Conservation (phyloP, 2,329 filamentous ascomycete species). For the Fusarium pseudoanthophilum region DNA sequence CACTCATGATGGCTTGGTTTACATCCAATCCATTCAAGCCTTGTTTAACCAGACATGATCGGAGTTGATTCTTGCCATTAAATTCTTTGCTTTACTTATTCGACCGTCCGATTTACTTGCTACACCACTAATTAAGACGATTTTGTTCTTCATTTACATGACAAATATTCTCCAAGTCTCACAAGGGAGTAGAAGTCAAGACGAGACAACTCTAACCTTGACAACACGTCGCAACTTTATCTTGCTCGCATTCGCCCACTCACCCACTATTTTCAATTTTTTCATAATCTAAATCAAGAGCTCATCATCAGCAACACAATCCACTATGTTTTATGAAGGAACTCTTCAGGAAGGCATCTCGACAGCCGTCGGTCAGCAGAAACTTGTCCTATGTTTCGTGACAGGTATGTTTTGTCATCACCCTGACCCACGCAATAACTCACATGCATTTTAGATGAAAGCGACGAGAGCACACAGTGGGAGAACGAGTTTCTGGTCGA, state of each 20-base stretch:
- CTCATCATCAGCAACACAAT: background rate
- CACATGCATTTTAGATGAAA: conserved; percentile 51
- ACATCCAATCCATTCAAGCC: background rate
- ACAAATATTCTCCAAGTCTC: background rate
- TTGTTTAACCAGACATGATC: background rate
- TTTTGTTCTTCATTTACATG: background rate
- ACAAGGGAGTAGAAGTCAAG: conserved; percentile 20
- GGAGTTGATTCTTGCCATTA: background rate
- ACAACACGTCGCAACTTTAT: conserved; percentile 9
- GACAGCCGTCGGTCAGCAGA: conserved; percentile 77
- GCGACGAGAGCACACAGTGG: conserved; percentile 76
- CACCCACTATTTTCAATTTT: background rate
- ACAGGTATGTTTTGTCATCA: conserved; percentile 64
- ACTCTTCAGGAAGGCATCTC: conserved; percentile 84
- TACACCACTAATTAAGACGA: background rate
- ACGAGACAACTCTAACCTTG: conserved; percentile 40
- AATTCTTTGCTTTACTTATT: background rate
- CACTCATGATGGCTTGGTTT: conserved; percentile 16
- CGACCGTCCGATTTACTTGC: background rate
- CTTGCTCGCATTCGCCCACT: background rate
- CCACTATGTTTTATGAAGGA: conserved; percentile 81
- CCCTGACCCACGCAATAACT: conserved; percentile 13
- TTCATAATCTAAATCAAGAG: background rate
- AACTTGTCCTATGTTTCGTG: conserved; percentile 87
- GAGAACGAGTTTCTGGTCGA: conserved; percentile 74